These are phyloP conservation scores for Nakataea oryzae DNA, from an alignment of 2,329 filamentous ascomycete genomes.

Conservation along the genomic window DNA sequence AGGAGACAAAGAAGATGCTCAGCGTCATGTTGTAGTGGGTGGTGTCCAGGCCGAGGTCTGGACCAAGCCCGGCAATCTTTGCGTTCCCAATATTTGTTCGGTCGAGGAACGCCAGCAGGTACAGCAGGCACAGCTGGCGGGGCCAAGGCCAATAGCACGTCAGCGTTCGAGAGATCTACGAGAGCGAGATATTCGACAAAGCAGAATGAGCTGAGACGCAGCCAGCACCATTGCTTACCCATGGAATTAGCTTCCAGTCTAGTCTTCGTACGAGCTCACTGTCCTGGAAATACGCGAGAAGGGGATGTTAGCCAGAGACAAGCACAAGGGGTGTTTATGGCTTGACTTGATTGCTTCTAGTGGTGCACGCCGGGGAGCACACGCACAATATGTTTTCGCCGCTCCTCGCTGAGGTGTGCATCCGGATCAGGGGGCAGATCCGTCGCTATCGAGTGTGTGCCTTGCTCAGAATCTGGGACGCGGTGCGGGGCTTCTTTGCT, in stretches of 20 bases:
- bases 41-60: constrained; percentile 50
- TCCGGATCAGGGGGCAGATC: constrained; percentile 20
- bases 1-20: constrained; percentile 81
- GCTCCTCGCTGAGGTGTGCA: constrained; percentile 16
- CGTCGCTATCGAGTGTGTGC: background rate
- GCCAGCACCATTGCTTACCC: too few species aligned
- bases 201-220: too few species aligned
- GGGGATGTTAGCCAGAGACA: background rate
- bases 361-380: background rate
- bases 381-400: constrained; percentile 18
- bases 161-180: background rate
- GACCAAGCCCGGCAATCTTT: constrained; percentile 41
- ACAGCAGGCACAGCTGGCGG: constrained; percentile 53
- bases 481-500: background rate
- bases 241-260: constrained; percentile 23
- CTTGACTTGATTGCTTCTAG: background rate
- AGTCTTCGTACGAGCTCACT: constrained; percentile 19
- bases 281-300: constrained; percentile 16
- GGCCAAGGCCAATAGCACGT: background rate
- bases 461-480: background rate
- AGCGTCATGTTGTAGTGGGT: constrained; percentile 64
- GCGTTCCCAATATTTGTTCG: constrained; percentile 70
- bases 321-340: background rate
- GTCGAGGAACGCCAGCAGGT: constrained; percentile 65
- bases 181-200: too few species aligned